These are phyloP conservation scores for Fusarium lyarnte DNA, from an alignment of 2,329 filamentous ascomycete species.

Conservation along the genomic window DNA sequence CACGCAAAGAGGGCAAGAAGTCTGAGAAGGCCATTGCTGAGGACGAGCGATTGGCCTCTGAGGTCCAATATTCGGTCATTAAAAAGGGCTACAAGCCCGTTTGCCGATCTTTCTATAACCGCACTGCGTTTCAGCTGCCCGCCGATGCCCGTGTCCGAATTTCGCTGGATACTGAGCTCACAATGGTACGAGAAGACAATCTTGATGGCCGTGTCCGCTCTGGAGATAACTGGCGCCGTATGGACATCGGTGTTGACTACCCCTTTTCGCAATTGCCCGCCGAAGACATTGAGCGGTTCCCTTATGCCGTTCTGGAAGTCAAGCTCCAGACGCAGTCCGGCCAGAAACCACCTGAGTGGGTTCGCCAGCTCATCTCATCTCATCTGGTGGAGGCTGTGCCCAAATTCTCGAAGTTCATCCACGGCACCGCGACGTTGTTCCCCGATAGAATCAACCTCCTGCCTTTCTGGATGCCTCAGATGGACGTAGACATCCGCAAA, in stretches of 20 bases:
- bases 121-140: conserved; percentile 96
- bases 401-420: conserved; percentile 99
- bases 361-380: conserved; percentile 89
- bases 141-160: conserved; percentile 96
- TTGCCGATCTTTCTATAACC: conserved; percentile 96
- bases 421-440: conserved; percentile 89
- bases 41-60: conserved; percentile 86
- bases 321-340: conserved; percentile 97
- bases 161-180: conserved; percentile 94
- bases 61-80: conserved; percentile 93
- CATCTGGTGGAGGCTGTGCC: conserved; percentile 98
- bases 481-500: conserved; percentile 97
- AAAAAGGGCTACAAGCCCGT: conserved; percentile 89
- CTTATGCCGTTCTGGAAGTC: conserved; percentile 95
- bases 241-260: conserved; percentile 96
- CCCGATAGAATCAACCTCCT: conserved; percentile 87
- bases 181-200: conserved; percentile 96
- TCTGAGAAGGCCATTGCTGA: conserved; percentile 89
- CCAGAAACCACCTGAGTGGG: conserved; percentile 96
- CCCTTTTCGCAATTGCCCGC: conserved; percentile 90
- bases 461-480: conserved; percentile 98
- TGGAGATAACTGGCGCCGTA: conserved; percentile 93
- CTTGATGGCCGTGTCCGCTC: conserved; percentile 79
- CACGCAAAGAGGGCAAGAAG: conserved; percentile 94
- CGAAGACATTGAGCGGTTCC: conserved; percentile 89